These are phyloP conservation scores for Geoglossum cookeanum DNA, from an alignment of 2,329 filamentous ascomycete species.

Conservation along the genomic window DNA sequence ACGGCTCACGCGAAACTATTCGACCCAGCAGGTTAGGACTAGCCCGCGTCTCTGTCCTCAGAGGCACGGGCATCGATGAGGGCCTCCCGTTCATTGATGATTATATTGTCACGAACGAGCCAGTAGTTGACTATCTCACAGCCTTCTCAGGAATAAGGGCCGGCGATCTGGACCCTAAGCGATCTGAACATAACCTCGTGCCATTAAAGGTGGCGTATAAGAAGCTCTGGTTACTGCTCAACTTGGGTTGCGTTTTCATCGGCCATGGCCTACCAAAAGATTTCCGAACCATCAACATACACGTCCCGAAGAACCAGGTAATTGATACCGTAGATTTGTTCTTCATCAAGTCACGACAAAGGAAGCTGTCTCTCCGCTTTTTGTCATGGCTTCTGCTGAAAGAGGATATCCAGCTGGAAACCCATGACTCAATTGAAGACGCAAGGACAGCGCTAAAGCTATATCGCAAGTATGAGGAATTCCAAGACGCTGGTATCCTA, in stretches of 20 bases:
- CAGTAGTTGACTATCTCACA: conserved; percentile 88
- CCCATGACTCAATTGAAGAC: conserved; percentile 91
- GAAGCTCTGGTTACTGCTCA: conserved; percentile 90
- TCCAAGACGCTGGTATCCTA: conserved; percentile 64
- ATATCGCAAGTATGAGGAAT: conserved; percentile 81
- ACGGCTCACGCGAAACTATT: conserved; percentile 81
- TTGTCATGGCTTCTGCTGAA: conserved; percentile 80
- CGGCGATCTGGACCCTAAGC: conserved; percentile 62
- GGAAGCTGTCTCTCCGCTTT: conserved; percentile 83
- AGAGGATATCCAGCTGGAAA: conserved; percentile 82
- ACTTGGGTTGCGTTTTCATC: conserved; percentile 82
- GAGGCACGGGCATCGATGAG: conserved; percentile 59
- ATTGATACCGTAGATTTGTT: conserved; percentile 91
- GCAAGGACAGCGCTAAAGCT: conserved; percentile 77
- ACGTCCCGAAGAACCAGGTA: conserved; percentile 74
- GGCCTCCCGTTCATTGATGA: conserved; percentile 89
- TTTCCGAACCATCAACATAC: conserved; percentile 95
- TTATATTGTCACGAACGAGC: conserved; percentile 81
- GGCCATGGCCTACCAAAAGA: conserved; percentile 88
- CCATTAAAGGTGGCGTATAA: conserved; percentile 88
- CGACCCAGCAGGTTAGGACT: conserved; percentile 78
- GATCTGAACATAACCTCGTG: conserved; percentile 67
- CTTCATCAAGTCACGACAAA: conserved; percentile 58
- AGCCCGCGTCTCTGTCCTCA: conserved; percentile 78
- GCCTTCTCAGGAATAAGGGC: conserved; percentile 80